Percentiles rank a stretch among this genome's conserved stretches.
phyloP scores from a whole-genome alignment of 225 moss, liverwort and hornwort genomes.

The Neckera pumila region DNA sequence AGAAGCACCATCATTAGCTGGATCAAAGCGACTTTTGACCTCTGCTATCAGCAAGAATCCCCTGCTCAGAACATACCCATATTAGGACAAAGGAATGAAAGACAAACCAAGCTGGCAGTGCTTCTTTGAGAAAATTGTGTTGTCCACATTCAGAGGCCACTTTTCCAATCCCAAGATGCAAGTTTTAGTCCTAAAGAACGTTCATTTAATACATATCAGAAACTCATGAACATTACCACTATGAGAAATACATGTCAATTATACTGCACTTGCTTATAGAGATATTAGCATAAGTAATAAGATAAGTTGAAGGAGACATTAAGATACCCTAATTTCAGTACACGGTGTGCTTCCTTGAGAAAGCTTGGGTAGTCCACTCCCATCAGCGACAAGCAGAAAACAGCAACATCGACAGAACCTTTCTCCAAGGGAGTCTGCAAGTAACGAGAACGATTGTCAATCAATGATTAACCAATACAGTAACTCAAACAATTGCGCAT shows the following conservation, averaged over 20 bases:
- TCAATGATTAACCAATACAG: not conserved
- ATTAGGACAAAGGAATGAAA: not conserved
- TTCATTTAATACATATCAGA: not conserved
- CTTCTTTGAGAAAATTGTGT: not conserved
- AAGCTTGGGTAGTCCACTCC: slow-evolving; percentile 91
- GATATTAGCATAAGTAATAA: not conserved
- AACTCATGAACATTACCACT: not conserved
- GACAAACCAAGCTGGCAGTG: not conserved
- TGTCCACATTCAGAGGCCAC: not conserved
- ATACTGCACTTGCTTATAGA: not conserved
- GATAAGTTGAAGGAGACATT: not conserved
- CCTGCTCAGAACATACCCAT: slow-evolving; percentile 6
- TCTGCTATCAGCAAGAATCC: slow-evolving; percentile 76
- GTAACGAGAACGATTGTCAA: not conserved
- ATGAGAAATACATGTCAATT: not conserved
- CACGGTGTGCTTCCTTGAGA: slow-evolving; percentile 70
- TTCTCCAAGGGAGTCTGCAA: slow-evolving; percentile 69
- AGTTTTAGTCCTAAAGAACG: not conserved
- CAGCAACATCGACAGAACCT: slow-evolving; percentile 71
- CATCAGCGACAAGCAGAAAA: slow-evolving; percentile 93
- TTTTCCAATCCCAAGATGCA: not conserved
- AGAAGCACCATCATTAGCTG: slow-evolving; percentile 65
- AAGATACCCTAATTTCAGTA: slow-evolving; percentile 58
- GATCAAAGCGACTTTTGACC: slow-evolving; percentile 82
- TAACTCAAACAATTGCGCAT: not conserved